Conservation (phyloP, 805 yeast species). For the Kodamaea restingae region DNA sequence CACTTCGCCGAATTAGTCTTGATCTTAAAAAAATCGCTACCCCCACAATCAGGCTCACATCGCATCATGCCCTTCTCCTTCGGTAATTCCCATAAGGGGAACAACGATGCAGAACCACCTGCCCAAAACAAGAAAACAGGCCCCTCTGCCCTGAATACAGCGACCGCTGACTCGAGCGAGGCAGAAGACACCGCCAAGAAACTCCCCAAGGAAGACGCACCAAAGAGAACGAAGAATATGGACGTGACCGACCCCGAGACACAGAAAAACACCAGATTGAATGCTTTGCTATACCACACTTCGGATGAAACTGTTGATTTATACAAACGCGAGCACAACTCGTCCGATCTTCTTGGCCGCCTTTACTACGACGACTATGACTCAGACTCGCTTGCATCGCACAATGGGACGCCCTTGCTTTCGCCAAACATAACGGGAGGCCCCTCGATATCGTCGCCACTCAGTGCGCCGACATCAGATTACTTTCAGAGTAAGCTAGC, state of each 20-base stretch:
- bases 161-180: too few species aligned
- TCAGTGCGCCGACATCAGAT: constrained; percentile 9
- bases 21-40: too few species aligned
- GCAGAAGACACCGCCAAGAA: constrained; percentile 6
- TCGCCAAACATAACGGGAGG: constrained; percentile 14
- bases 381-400: constrained; percentile 23
- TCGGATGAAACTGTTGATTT: constrained; percentile 35
- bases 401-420: constrained; percentile 14
- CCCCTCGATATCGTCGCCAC: not conserved
- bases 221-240: constrained; percentile 1
- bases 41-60: too few species aligned
- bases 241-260: constrained; percentile 20
- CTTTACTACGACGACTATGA: constrained; percentile 42
- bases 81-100: too few species aligned
- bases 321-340: constrained; percentile 34
- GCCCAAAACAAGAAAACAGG: too few species aligned
- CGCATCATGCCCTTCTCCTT: too few species aligned
- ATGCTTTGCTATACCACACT: constrained; percentile 37
- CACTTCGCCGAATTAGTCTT: too few species aligned
- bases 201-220: constrained; percentile 7
- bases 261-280: constrained; percentile 32
- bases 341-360: constrained; percentile 39
- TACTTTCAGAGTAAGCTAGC: constrained; percentile 11
- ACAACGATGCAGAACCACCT: too few species aligned
- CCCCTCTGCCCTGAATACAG: not conserved